A percentile compares a stretch with the other conserved stretches of the same genome.
Conservation (phyloP, 1,139 yeast genomes). For the Geotrichum europaeum region DNA sequence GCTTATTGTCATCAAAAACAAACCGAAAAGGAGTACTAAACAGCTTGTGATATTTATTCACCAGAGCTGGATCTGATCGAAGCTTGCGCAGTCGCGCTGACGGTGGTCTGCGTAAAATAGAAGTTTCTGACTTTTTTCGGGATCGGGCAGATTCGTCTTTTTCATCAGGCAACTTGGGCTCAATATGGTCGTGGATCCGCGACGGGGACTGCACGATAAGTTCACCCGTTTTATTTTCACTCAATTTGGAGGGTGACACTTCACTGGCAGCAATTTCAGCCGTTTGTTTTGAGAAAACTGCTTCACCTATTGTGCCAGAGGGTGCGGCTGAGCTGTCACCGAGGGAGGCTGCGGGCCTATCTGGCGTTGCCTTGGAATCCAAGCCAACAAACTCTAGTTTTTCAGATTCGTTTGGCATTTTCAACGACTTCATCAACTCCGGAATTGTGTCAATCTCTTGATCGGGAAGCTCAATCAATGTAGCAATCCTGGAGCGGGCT, state of each 20-base stretch:
- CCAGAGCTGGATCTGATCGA: neutral
- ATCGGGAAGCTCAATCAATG: neutral
- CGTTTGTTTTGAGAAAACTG: neutral
- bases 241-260: neutral
- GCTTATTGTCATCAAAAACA: constrained; percentile 29
- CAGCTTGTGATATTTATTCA: constrained; percentile 3
- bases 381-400: neutral
- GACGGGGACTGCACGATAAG: neutral
- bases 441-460: neutral
- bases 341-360: neutral
- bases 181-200: neutral
- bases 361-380: neutral
- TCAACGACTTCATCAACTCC: neutral
- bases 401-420: neutral
- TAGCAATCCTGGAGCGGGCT: neutral
- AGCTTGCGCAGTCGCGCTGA: neutral
- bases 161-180: neutral
- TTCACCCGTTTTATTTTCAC: neutral
- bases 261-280: neutral
- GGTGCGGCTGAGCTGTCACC: neutral
- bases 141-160: neutral
- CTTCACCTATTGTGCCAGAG: neutral
- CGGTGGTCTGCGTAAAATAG: neutral
- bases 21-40: constrained; percentile 22
- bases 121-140: neutral